Base-by-base conservation (phyloP, 2,329 filamentous ascomycete genomes). In the Xylaria digitata region DNA sequence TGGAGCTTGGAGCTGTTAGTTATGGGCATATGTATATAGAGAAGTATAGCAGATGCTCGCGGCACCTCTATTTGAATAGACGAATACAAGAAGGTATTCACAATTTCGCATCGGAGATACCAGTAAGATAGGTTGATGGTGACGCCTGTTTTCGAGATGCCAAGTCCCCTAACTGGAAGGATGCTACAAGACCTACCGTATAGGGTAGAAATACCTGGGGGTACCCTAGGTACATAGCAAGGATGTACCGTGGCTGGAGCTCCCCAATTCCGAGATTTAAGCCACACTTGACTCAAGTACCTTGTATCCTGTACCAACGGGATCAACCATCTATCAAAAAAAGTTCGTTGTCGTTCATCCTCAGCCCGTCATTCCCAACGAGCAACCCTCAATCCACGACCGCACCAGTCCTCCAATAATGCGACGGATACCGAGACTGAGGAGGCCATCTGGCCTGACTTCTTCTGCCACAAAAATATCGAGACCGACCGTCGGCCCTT, bases 341-440 rank as follows among this genome's bases (percentile, higher is more conserved):
- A 69, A 67, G 63, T 63, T 56, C 57, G 26, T 54, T 13, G 53
- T 55, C 46, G 43, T 11, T 34, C 21, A 7, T 37, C 40, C 7
- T 37, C 21, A 23, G 30, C 17, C 34, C 45, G 8, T 6, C 21
- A 23, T 49, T 30, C 21, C 45, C 7, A 21, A 17, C 37, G 13
- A 23, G 30, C 37, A 55, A n/a, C n/a, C 19, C 7, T 21, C 37
- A 9, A 23, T 6, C 3, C 37, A 40, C 37, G 21, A 49, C 34
- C 19, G 53, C 49, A 13, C 46, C 58, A 64, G 57, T 57, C 32
- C 7, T 45, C 65, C 54, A 49, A 75, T 49, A 53, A 76, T 78
- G 76, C 73, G 75, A 48, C 72, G 75, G 42, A 75, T 77, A 77
- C 58, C 75, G 34, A 72, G 75, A 62, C 60, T 77, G 45, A 70